Base-by-base conservation (phyloP, 352 stramenopile species). In the Phytophthora pinifolia region DNA sequence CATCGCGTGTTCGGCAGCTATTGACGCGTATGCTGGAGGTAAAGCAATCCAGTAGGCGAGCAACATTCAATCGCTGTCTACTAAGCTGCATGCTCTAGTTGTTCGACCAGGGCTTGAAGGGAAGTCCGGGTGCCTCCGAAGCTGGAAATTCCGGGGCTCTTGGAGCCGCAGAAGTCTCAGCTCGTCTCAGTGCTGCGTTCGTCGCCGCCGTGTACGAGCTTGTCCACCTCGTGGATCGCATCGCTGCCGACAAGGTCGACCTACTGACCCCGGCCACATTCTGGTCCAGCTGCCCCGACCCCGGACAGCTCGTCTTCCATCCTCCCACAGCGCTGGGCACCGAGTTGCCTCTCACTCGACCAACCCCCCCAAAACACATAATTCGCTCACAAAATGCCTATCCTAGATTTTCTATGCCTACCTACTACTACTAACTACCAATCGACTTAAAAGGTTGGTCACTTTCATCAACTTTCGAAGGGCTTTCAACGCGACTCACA, bases 181-280 rank as follows among this genome's bases (percentile, higher is more conserved):
- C 54, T 56, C 60, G 47, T 25, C 49, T 85, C 10, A 68, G 63
- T 30, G 62, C 70, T 32, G 63, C 72, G 2, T 61, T 79, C 6
- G 59, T 70, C 10, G 49, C 70, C 9, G 72, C 72, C 1, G 60
- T 83, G 17, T 87, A 83, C 42, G 74, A 85, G 42, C 56, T 54
- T 5, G 22, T 79, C 14, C 41, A 38, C 3, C 17, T 86, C 13
- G 9, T 84, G 18, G 47, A 65, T 6, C 43, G 35, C 5, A 54
- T 56, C 18, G 7, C 13, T 15, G 4, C 17, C 12, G 30, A 12
- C 15, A 34, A 10, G 2, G 32, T 6, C 7, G 39, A 43, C 3
- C 27, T 45, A 31, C 7, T 65, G 6, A 17, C 46, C 14, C 50
- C 52, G 8, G 13, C 34, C 3, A 12, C 55, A 10, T 61, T 67